These are phyloP conservation scores for Yamadazyma blattariae DNA, from an alignment of 1,139 yeast species.

Conservation along the genomic window DNA sequence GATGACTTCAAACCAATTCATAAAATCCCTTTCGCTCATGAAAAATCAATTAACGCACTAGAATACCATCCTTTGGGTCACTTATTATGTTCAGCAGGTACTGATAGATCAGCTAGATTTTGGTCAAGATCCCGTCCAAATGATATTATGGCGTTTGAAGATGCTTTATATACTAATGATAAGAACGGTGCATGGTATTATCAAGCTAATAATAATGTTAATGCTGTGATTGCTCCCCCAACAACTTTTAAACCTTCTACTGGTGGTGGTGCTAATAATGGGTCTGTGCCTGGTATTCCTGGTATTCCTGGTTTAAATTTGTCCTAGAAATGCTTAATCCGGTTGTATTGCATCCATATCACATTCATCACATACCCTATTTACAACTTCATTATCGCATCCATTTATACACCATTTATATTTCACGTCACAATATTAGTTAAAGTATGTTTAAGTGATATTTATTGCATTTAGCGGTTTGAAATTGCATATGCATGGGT, in stretches of 20 bases:
- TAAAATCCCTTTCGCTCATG: conserved; percentile 87
- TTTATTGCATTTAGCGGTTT: no score
- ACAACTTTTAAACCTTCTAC: conserved; percentile 6
- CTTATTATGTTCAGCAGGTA: conserved; percentile 85
- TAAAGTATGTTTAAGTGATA: no score
- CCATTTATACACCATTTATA: no score
- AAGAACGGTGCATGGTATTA: conserved; percentile 74
- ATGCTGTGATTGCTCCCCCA: conserved; percentile 50
- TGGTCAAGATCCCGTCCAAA: conserved; percentile 94
- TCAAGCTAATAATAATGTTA: conserved; percentile 62
- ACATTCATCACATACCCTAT: no score
- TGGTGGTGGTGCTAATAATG: background rate
- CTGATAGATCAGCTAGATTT: conserved; percentile 89
- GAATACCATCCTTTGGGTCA: conserved; percentile 96
- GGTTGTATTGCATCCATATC: no score
- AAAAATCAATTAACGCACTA: conserved; percentile 83
- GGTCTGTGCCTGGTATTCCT: conserved; percentile 2
- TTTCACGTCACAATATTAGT: no score
- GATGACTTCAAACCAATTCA: conserved; percentile 50
- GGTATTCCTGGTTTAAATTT: conserved; percentile 11
- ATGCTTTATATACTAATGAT: conserved; percentile 68
- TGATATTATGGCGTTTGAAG: conserved; percentile 80
- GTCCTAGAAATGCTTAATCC: conserved; percentile 1
- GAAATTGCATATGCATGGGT: no score
- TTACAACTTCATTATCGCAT: no score